Evolutionary conservation across 2,329 filamentous ascomycete species (phyloP), one percentile per base, ranked within the genome.

Genomic region (Fusarium sp.): DNA sequence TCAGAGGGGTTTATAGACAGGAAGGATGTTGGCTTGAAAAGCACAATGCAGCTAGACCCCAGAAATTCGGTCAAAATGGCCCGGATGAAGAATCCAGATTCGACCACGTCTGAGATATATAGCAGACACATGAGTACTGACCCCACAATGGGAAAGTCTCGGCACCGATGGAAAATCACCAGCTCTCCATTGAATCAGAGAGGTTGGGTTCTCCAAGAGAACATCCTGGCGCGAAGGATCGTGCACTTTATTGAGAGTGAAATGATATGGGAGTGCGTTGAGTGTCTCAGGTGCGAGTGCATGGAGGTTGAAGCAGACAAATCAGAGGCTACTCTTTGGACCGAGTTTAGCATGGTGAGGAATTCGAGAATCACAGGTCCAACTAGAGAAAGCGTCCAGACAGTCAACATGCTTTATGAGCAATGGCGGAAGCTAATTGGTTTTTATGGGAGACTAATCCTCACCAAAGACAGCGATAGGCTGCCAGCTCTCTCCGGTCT

Each of bases 391-490:
- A 16, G 8, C 1, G 3, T 32, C 7, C 30, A 15, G 3, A 32
- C 7, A 16, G 3, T 7, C 7, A 32, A 16, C 7, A 7, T 15
- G 15, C 30, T 32, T 32, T 32, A 38, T 38, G 9, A 2, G 1
- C 16, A 38, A 38, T 38, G 34, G 34, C 34, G 18, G 1, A 6
- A 38, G 3, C 34, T 38, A 6, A 5, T 38, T 2, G 34, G 34
- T 0, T 0, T 4, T 2, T 38, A 38, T 3, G 34, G 34, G 6
- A 38, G 5, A 10, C 34, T 5, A 11, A 7, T n/a, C 1, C 34
- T 38, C 0, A 6, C 34, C 5, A 38, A n/a, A n/a, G 6, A 38
- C 34, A 0, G 1, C 0, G 40, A 43, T 43, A 43, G 40, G 15
- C 40, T 43, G 0, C 40, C 40, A 22, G 40, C 40, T 20, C 40